phyloP scores from a whole-genome alignment of 2,329 filamentous ascomycete genomes.

The Myriosclerotinia scirpicola region DNA sequence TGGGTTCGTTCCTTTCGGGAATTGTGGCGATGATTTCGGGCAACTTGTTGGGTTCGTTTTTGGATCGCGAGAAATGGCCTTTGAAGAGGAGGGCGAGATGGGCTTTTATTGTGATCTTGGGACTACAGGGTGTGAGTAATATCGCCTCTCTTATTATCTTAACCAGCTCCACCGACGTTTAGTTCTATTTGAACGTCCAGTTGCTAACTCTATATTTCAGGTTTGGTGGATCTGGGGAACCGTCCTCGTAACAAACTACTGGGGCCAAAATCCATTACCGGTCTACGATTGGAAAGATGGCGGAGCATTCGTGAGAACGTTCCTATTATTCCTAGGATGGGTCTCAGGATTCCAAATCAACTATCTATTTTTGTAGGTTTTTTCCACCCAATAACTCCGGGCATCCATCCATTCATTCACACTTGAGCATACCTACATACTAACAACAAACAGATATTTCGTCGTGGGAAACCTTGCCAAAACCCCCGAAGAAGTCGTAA shows the following conservation, averaged over 20 bases:
- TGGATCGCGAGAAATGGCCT: slow-evolving; percentile 32
- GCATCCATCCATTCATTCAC: neutral
- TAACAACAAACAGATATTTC: slow-evolving; percentile 56
- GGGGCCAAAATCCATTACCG: slow-evolving; percentile 49
- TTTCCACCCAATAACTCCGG: neutral
- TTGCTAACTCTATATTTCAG: neutral
- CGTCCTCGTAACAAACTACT: slow-evolving; percentile 61
- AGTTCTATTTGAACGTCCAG: neutral
- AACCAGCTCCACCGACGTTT: neutral
- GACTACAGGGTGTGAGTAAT: slow-evolving; percentile 54
- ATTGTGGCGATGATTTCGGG: slow-evolving; percentile 65
- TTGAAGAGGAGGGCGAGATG: slow-evolving; percentile 35
- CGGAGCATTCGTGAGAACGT: slow-evolving; percentile 62
- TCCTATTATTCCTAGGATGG: slow-evolving; percentile 67
- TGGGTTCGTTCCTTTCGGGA: slow-evolving; percentile 70
- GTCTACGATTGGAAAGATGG: slow-evolving; percentile 64
- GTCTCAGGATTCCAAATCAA: slow-evolving; percentile 70
- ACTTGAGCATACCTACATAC: neutral
- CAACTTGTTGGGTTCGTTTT: slow-evolving; percentile 57
- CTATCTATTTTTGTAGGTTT: slow-evolving; percentile 64
- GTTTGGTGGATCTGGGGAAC: slow-evolving; percentile 72
- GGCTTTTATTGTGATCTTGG: slow-evolving; percentile 37
- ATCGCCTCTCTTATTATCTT: neutral
- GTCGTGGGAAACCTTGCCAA: slow-evolving; percentile 65
- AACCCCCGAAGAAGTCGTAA: slow-evolving; percentile 62